Conservation (phyloP, 2,329 filamentous ascomycete species). For the Botrytis elliptica region DNA sequence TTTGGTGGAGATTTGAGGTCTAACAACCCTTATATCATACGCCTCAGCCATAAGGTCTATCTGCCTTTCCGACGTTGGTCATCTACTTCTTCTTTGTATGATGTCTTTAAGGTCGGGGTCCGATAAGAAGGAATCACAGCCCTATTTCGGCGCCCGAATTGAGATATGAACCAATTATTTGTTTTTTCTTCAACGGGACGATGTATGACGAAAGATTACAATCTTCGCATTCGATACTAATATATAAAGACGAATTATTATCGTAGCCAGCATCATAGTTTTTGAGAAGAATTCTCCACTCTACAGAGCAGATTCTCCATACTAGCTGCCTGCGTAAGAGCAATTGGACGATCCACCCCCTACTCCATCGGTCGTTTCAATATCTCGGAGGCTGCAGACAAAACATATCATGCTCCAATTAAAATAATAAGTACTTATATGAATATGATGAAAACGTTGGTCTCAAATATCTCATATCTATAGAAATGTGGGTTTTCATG, state of each 20-base stretch:
- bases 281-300: background rate
- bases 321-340: background rate
- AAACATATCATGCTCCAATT: no score
- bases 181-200: background rate
- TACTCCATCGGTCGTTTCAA: background rate
- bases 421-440: no score
- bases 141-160: constrained; percentile 6
- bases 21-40: background rate
- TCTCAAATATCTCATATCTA: background rate
- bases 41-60: background rate
- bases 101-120: background rate
- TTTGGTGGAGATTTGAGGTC: constrained; percentile 11
- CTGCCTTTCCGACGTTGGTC: background rate
- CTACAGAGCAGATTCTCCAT: background rate
- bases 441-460: background rate
- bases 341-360: background rate
- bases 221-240: background rate
- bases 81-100: background rate
- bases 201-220: background rate
- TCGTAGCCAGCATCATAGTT: background rate
- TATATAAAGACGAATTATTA: background rate
- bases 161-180: constrained; percentile 9
- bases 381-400: no score
- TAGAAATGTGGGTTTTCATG: background rate
- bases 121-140: constrained; percentile 2